Percentiles rank a stretch among this genome's conserved stretches.
Conservation (phyloP, 2,329 filamentous ascomycete species). For the Stagonosporopsis rhizophila region DNA sequence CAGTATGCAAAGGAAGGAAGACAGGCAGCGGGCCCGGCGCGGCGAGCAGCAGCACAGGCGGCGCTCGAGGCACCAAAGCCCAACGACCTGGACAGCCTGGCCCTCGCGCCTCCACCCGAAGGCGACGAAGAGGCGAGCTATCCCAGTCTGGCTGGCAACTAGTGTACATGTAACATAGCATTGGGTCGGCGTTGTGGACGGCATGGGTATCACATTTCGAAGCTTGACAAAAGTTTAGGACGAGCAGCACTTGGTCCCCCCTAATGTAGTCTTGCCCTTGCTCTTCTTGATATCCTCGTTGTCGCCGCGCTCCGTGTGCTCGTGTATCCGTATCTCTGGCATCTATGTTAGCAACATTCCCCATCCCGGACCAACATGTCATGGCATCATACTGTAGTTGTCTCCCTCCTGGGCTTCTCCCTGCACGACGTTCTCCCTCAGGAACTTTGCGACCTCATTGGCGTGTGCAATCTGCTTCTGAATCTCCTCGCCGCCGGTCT, state of each 20-base stretch:
- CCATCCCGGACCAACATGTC: neutral
- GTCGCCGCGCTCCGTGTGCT: slow-evolving; percentile 88
- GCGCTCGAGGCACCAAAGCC: slow-evolving; percentile 53
- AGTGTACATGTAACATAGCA: slow-evolving; percentile 41
- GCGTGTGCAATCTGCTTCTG: slow-evolving; percentile 76
- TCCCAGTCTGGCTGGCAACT: slow-evolving; percentile 84
- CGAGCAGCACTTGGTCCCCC: slow-evolving; percentile 49
- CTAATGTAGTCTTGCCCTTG: slow-evolving; percentile 52
- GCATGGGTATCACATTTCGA: slow-evolving; percentile 43
- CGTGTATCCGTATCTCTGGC: slow-evolving; percentile 84
- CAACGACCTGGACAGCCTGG: slow-evolving; percentile 53
- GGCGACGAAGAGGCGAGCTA: slow-evolving; percentile 80
- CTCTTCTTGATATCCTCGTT: slow-evolving; percentile 85
- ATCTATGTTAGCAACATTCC: slow-evolving; percentile 22
- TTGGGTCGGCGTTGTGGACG: slow-evolving; percentile 37
- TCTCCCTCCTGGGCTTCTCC: slow-evolving; percentile 64
- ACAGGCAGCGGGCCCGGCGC: slow-evolving; percentile 35
- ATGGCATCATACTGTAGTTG: slow-evolving; percentile 65
- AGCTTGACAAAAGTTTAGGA: slow-evolving; percentile 40
- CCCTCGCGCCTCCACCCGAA: slow-evolving; percentile 80
- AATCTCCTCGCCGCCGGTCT: slow-evolving; percentile 65
- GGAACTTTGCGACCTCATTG: slow-evolving; percentile 78
- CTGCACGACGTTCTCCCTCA: slow-evolving; percentile 88
- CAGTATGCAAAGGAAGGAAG: slow-evolving; percentile 82
- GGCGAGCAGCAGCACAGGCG: slow-evolving; percentile 41